Evolutionary conservation across 2,329 filamentous ascomycete species (phyloP), one percentile per base, ranked within the genome.

Genomic region (Pseudogymnoascus sp.): DNA sequence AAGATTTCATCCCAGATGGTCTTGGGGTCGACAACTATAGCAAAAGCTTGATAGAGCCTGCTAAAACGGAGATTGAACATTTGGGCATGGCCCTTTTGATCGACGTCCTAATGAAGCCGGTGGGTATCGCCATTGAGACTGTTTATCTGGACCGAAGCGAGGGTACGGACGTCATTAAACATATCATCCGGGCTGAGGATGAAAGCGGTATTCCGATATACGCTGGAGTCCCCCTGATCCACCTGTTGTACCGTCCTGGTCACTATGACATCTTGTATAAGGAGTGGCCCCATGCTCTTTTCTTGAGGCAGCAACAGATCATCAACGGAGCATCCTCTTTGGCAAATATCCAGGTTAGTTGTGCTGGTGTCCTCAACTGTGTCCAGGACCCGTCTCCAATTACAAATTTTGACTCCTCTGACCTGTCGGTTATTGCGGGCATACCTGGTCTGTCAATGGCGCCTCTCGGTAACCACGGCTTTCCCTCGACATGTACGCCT

Each of bases 241-340:
- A 84, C 67, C 76, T 81, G 63, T 81, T 80, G 70, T 92, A 77
- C 82, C 86, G 77, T 72, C 94, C 78, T 41, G 91, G 90, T 64
- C 93, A 97, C 75, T 99, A 97, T 74, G 94, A 97, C 74, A 87
- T 99, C 64, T 81, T 97, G 35, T 99, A 97, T 78, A 86, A 84
- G 71, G 13, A 36, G 13, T 69, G n/a, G n/a, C n/a, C 63, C 4
- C 47, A 15, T 3, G 54, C 63, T 47, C 63, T 70, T 60, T 63
- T 69, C 59, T 31, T 65, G 36, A 63, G 58, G 36, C 63, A 67
- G 17, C 61, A 62, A 29, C 31, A 36, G 59, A 57, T 64, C 9
- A 36, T 67, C 13, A 57, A 60, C 7, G 62, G 65, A 17, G 57
- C 64, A 37, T 41, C 64, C 63, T 70, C 70, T 59, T 64, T 69